Evolutionary conservation across 164 flowering plant genomes (phyloP).

Genomic region (Piper longum): DNA sequence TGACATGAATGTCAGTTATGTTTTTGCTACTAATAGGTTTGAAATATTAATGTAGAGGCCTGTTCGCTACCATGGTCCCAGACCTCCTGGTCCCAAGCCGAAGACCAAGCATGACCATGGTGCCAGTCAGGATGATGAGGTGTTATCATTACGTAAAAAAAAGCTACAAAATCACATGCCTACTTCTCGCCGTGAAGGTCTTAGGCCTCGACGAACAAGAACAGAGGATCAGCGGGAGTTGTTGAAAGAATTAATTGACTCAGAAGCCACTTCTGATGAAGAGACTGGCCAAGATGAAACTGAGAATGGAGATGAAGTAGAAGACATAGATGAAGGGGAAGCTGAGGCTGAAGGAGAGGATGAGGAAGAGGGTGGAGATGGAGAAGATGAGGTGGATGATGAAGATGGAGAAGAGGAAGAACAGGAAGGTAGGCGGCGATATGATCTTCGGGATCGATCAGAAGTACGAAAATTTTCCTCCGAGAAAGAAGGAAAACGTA

Average conservation of each 20-base stretch:
- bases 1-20: neutral
- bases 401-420: slow-evolving; percentile 68
- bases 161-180: slow-evolving; percentile 16
- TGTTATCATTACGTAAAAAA: slow-evolving; percentile 39
- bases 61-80: slow-evolving; percentile 26
- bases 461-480: slow-evolving; percentile 72
- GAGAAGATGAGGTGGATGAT: slow-evolving; percentile 50
- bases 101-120: slow-evolving; percentile 31
- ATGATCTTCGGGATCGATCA: slow-evolving; percentile 94
- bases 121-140: slow-evolving; percentile 39
- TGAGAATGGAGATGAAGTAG: slow-evolving; percentile 26
- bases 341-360: slow-evolving; percentile 35
- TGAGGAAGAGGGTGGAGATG: slow-evolving; percentile 36
- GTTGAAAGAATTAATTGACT: slow-evolving; percentile 49
- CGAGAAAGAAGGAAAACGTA: slow-evolving; percentile 59
- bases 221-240: slow-evolving; percentile 21
- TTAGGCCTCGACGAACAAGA: slow-evolving; percentile 70
- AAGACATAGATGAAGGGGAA: slow-evolving; percentile 30
- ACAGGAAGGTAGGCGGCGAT: slow-evolving; percentile 80
- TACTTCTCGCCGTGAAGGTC: slow-evolving; percentile 79
- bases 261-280: slow-evolving; percentile 61
- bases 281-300: slow-evolving; percentile 25
- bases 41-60: slow-evolving; percentile 34
- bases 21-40: slow-evolving; percentile 4
- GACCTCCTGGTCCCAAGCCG: too few species aligned